A percentile compares a stretch with the other conserved stretches of the same genome.
These are phyloP conservation scores for Penstemon eatonii DNA, from an alignment of 257 asterid species.

Conservation along the genomic window DNA sequence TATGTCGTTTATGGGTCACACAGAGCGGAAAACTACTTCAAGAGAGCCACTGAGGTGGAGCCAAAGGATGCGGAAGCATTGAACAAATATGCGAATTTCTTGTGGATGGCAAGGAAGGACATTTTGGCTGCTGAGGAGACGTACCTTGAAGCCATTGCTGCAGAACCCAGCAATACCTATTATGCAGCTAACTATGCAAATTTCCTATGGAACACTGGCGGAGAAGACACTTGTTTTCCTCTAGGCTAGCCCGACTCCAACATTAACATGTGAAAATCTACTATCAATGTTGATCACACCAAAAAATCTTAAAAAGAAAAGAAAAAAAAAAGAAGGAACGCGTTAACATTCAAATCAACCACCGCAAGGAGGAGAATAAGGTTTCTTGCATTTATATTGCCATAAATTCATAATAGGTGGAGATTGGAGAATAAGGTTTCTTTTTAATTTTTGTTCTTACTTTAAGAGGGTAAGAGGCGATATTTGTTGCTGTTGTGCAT, in stretches of 20 bases:
- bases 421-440: no score
- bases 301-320: neutral
- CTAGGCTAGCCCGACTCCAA: constrained; percentile 40
- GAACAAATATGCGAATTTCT: constrained; percentile 80
- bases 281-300: neutral
- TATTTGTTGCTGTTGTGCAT: no score
- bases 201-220: constrained; percentile 98
- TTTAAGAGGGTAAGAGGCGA: no score
- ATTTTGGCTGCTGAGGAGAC: constrained; percentile 91
- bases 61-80: constrained; percentile 93
- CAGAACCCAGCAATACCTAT: constrained; percentile 67
- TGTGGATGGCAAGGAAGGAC: constrained; percentile 81
- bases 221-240: constrained; percentile 95
- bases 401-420: no score
- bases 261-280: constrained; percentile 24
- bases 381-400: no score
- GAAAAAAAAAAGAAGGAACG: neutral
- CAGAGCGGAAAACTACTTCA: constrained; percentile 96
- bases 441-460: no score
- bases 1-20: constrained; percentile 18
- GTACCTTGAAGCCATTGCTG: constrained; percentile 68
- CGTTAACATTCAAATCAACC: no score
- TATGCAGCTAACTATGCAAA: constrained; percentile 87
- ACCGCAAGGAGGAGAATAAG: no score
- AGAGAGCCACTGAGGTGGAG: constrained; percentile 69